phyloP scores from a whole-genome alignment of 2,329 filamentous ascomycete genomes.

The Emergomyces orientalis region DNA sequence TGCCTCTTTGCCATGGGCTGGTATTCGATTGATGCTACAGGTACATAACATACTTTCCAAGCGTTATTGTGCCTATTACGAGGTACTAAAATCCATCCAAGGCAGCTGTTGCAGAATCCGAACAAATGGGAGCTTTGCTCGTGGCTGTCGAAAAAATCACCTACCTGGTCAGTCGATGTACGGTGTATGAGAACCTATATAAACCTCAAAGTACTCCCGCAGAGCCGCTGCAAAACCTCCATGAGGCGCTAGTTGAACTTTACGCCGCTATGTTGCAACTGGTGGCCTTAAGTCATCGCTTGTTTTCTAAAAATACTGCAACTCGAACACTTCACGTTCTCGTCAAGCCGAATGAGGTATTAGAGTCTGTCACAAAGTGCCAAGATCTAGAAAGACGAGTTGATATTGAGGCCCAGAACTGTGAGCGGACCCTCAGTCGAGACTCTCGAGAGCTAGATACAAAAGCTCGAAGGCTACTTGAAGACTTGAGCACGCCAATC shows the following conservation, averaged over 20 bases:
- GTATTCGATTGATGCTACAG: slow-evolving; percentile 24
- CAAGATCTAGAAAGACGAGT: slow-evolving; percentile 10
- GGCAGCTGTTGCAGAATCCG: slow-evolving; percentile 8
- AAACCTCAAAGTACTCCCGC: slow-evolving; percentile 5
- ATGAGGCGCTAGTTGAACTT: neutral
- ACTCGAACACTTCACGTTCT: slow-evolving; percentile 11
- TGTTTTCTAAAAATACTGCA: slow-evolving; percentile 8
- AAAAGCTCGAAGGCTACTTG: neutral
- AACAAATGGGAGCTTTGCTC: slow-evolving; percentile 17
- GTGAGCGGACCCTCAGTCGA: slow-evolving; percentile 8
- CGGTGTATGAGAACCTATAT: slow-evolving; percentile 15
- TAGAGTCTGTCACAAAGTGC: slow-evolving; percentile 6
- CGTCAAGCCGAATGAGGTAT: slow-evolving; percentile 10
- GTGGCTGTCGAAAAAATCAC: slow-evolving; percentile 13
- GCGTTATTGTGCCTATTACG: neutral
- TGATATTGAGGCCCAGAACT: slow-evolving; percentile 9
- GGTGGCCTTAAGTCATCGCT: slow-evolving; percentile 1
- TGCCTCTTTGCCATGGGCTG: slow-evolving; percentile 27
- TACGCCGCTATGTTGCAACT: neutral
- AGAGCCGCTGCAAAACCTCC: neutral
- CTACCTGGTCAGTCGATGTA: slow-evolving; percentile 13
- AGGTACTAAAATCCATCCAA: neutral
- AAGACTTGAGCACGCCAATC: neutral
- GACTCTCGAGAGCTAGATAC: neutral
- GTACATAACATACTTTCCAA: slow-evolving; percentile 8